Conservation (phyloP, 1,284 basidiomycete genomes). For the Ustilago esculenta region DNA sequence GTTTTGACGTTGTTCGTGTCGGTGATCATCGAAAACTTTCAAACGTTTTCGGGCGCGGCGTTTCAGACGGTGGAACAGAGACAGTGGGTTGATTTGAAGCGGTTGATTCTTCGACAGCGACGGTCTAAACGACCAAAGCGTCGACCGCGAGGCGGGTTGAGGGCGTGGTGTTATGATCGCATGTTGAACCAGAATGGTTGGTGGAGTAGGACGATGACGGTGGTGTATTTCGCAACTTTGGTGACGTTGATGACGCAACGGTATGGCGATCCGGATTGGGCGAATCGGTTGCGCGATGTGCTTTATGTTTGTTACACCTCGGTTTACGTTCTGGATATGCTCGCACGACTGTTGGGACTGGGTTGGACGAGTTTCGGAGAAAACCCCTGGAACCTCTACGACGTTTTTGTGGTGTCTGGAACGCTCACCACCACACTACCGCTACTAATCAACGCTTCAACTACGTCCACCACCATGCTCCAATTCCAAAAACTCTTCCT, state of each 20-base stretch:
- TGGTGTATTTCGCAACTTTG: constrained; percentile 85
- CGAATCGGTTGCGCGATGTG: constrained; percentile 77
- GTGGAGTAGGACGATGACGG: constrained; percentile 87
- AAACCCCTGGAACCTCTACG: constrained; percentile 88
- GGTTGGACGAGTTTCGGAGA: constrained; percentile 84
- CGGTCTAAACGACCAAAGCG: constrained; percentile 82
- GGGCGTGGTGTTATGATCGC: constrained; percentile 90
- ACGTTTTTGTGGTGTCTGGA: constrained; percentile 82
- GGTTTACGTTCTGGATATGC: constrained; percentile 81
- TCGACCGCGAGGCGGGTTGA: constrained; percentile 73
- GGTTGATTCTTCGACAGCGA: constrained; percentile 84
- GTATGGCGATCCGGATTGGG: constrained; percentile 73
- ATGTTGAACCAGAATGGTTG: constrained; percentile 91
- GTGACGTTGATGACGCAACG: constrained; percentile 86
- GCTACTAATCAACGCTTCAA: constrained; percentile 31
- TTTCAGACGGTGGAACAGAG: constrained; percentile 81
- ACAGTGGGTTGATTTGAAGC: constrained; percentile 93
- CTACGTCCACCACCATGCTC: constrained; percentile 61
- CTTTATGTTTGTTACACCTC: constrained; percentile 81
- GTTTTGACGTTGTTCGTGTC: constrained; percentile 71
- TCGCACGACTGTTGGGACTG: constrained; percentile 82
- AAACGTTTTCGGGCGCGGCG: constrained; percentile 82
- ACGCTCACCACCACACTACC: constrained; percentile 85
- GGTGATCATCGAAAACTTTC: constrained; percentile 94
- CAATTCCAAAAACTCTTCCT: constrained; percentile 95